Percentiles rank a stretch among this genome's conserved stretches.
Conservation (phyloP, 1,284 basidiomycete species). For the Cryptococcus sp. region DNA sequence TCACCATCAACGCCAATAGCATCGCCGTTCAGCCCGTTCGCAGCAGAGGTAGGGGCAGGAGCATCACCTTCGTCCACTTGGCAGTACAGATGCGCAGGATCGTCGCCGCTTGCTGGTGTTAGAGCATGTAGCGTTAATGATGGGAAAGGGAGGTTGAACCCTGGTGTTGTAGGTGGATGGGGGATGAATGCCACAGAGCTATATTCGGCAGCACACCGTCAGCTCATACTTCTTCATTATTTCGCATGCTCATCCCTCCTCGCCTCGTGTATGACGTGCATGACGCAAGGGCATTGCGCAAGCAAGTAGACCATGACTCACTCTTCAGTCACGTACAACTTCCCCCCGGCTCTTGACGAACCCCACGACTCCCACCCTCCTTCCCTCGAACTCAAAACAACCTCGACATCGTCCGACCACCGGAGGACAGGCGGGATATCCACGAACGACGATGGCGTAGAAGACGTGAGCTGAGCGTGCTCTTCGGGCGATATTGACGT, state of each 20-base stretch:
- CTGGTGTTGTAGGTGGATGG: conserved; percentile 55
- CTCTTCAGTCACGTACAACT: conserved; percentile 80
- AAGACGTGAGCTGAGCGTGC: conserved; percentile 64
- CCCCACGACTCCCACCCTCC: conserved; percentile 55
- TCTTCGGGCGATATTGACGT: conserved; percentile 65
- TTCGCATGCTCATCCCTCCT: no score
- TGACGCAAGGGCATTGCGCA: conserved; percentile 4
- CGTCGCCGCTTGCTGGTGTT: conserved; percentile 63
- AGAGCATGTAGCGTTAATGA: conserved; percentile 85
- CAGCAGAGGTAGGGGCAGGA: neutral
- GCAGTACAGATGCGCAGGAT: conserved; percentile 74
- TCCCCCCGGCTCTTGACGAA: conserved; percentile 59
- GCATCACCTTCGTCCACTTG: conserved; percentile 71
- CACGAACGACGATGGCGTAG: conserved; percentile 76
- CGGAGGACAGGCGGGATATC: conserved; percentile 77
- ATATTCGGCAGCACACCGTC: neutral
- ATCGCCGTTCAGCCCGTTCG: neutral
- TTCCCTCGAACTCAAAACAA: conserved; percentile 56
- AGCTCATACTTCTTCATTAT: conserved; percentile 1
- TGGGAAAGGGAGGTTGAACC: conserved; percentile 79
- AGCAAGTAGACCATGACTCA: conserved; percentile 44
- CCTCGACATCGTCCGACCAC: conserved; percentile 68
- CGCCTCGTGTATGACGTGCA: no score
- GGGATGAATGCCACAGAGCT: conserved; percentile 79
- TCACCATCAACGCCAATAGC: conserved; percentile 1